Evolutionary conservation across 2,329 filamentous ascomycete species (phyloP), one percentile per base, ranked within the genome.

Genomic region (Verticillium dahliae): DNA sequence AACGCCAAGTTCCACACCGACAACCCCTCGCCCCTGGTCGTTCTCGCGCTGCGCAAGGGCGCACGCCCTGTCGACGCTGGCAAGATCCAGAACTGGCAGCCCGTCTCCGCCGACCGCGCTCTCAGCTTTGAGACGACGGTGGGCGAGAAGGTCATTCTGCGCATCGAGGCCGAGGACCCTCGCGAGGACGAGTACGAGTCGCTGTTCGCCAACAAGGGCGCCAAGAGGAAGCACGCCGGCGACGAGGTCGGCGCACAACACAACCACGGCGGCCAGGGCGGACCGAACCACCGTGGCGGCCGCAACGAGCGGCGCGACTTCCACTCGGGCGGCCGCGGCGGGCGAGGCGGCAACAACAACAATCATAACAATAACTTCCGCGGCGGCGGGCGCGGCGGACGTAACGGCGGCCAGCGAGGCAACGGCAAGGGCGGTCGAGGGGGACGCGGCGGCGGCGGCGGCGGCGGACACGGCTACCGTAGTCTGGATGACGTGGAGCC

Each of bases 1-100:
- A 84, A 82, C 0, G 85, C 88, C 45, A 82, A 81, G 56, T 88
- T 87, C 67, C 90, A 95, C 76, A 93, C 91, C 0, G 91, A 96
- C 66, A 93, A 92, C 69, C 82, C 85, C 1, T 84, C 83, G 0
- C 92, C 93, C 0, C 83, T 91, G 11, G 88, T 98, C 11, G 91
- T 98, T 1, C 81, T 99, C 41, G 93, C 92, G 1, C 81, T 94
- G 56, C 85, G 89, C 45, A 90, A 89, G 71, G 88, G 88, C 14
- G 86, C 89, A 3, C 87, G 89, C 45, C 91, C 92, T 1, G 85
- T 89, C 60, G 93, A 97, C 69, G 93, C 91, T 15, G 84, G 83
- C 61, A 89, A 87, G 69, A 97, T 98, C 62, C 85, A 87, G 60
- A 88, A 90, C 65, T 98, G 94, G 95, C 85, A 90, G 65, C 86